These are phyloP conservation scores for Phlebiopsis gigantea DNA, from an alignment of 768 basidiomycete genomes.

Conservation along the genomic window DNA sequence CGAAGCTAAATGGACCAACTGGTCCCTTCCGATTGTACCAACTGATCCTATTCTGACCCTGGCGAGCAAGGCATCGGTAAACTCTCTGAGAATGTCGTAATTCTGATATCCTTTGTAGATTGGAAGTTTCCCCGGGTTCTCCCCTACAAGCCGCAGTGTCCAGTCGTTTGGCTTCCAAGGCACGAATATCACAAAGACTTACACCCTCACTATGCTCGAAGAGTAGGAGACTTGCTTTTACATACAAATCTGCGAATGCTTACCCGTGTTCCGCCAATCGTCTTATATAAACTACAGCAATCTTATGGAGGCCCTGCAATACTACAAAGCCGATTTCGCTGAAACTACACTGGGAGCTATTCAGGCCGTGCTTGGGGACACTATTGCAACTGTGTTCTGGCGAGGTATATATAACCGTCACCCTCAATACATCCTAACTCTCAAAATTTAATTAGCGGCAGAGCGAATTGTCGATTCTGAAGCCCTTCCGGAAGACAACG, in stretches of 20 bases:
- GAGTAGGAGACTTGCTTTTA: too few relatives aligned
- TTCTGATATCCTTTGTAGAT: not conserved
- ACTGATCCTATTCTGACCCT: too few relatives aligned
- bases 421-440: not conserved
- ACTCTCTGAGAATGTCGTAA: not conserved
- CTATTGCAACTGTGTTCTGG: too few relatives aligned
- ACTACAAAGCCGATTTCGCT: too few relatives aligned
- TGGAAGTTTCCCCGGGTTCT: not conserved
- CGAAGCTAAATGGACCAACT: not conserved
- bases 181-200: not conserved
- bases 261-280: too few relatives aligned
- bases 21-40: not conserved
- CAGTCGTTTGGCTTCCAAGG: not conserved
- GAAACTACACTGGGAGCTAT: too few relatives aligned
- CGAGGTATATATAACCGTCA: too few relatives aligned
- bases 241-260: too few relatives aligned
- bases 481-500: not conserved
- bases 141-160: not conserved
- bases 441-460: not conserved
- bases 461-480: not conserved
- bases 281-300: too few relatives aligned
- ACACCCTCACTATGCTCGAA: not conserved
- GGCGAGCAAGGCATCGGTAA: not conserved
- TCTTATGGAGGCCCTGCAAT: not conserved
- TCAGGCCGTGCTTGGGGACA: too few relatives aligned